Evolutionary conservation across 441 rosid species (phyloP).

Genomic region (Adansonia grandidieri): DNA sequence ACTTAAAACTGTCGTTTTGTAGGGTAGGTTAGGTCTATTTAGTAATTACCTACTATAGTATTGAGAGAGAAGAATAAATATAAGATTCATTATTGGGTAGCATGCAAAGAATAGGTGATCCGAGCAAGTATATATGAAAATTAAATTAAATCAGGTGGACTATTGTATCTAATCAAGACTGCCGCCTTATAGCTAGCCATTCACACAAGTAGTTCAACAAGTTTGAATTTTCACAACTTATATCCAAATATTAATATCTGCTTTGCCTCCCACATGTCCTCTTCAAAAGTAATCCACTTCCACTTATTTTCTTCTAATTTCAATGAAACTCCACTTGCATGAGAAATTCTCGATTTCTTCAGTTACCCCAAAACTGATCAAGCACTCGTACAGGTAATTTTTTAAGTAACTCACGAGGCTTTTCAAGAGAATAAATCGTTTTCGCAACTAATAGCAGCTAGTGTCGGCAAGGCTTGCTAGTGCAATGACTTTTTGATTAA

Average conservation of each 20-base stretch:
- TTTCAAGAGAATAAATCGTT: background rate
- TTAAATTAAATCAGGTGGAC: background rate
- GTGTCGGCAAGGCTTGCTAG: background rate
- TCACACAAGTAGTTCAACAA: constrained; percentile 36
- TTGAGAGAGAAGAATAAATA: background rate
- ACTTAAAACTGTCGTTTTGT: constrained; percentile 8
- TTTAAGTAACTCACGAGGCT: background rate
- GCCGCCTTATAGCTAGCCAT: background rate
- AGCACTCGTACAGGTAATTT: background rate
- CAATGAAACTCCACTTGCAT: constrained; percentile 5
- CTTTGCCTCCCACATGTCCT: background rate
- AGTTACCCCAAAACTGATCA: background rate
- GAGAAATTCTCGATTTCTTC: background rate
- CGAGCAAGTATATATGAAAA: constrained; percentile 13
- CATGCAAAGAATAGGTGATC: background rate
- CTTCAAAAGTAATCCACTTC: constrained; percentile 1
- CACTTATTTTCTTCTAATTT: background rate
- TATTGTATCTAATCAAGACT: background rate
- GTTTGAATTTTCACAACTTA: constrained; percentile 20
- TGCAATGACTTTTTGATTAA: constrained; percentile 5
- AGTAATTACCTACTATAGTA: background rate
- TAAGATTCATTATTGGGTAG: background rate
- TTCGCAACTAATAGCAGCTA: background rate
- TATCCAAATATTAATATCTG: constrained; percentile 18
- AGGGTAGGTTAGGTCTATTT: constrained; percentile 20